Evolutionary conservation across 2,329 filamentous ascomycete species (phyloP), one percentile per base, ranked within the genome.

Genomic region (Fusarium lyarnte): DNA sequence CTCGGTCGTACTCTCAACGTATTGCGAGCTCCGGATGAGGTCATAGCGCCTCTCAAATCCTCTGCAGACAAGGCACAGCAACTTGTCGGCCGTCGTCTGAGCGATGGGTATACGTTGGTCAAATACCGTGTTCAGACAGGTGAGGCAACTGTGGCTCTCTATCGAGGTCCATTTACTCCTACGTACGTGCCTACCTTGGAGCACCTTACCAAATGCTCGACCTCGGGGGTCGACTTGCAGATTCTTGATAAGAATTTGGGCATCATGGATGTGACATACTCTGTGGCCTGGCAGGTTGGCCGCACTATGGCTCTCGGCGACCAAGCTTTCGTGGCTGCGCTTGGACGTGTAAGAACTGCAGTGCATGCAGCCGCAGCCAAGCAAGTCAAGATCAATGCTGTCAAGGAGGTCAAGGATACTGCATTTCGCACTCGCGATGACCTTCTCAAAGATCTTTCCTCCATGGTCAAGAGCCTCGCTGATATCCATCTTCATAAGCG

Each of bases 191-290:
- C 58, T 6, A 39, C 17, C 1, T 16, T 39, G 68, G 45, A 52
- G 5, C 47, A 62, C 25, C 19, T 73, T 39, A 63, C 59, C 3
- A 51, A 49, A 3, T 65, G 58, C 21, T 84, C 83, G 12, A 83
- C 77, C 43, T 79, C 74, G 1, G 80, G 81, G 0, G 53, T 66
- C 0, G 79, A 84, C 35, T 71, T 83, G n/a, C 79, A 83, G 62
- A 80, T 86, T 23, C 58, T 85, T 0, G 84, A 86, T 47, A 59
- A 69, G 12, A 41, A 80, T 3, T 8, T 81, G 0, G 82, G 81
- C 1, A 70, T 86, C 9, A 84, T 86, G 80, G 85, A 86, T 64
- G 55, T 85, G 2, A 81, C 81, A 0, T 87, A 86, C 72, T 81
- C 80, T 0, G 59, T 76, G 0, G 85, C 85, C 0, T 87, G 85